These are phyloP conservation scores for Davidsoniella eucalypti DNA, from an alignment of 2,329 filamentous ascomycete species.

Conservation along the genomic window DNA sequence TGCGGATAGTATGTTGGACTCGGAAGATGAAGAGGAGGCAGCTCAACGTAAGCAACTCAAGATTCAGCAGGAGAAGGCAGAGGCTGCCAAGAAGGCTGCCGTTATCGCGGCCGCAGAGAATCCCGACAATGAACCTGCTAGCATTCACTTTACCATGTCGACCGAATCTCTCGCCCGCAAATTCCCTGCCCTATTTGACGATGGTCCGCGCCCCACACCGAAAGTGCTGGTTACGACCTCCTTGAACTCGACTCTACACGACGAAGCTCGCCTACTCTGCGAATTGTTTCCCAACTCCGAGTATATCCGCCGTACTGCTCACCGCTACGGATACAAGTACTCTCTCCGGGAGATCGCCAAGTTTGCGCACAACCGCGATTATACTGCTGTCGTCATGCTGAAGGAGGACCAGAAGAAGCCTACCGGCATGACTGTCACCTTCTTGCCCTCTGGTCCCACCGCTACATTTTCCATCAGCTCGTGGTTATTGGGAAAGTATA, in stretches of 20 bases:
- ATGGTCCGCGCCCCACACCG: conserved; percentile 43
- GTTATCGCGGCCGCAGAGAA: conserved; percentile 45
- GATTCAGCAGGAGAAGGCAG: conserved; percentile 17
- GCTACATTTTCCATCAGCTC: conserved; percentile 86
- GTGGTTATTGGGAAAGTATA: conserved; percentile 73
- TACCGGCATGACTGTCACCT: conserved; percentile 65
- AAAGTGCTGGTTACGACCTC: conserved; percentile 88
- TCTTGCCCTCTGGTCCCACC: conserved; percentile 71
- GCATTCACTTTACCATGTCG: conserved; percentile 12
- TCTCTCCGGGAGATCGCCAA: conserved; percentile 77
- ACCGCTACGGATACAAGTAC: conserved; percentile 79
- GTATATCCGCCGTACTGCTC: conserved; percentile 74
- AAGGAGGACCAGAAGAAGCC: conserved; percentile 82
- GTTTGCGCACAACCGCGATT: conserved; percentile 68
- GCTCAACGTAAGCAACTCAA: conserved; percentile 29
- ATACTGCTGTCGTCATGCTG: conserved; percentile 68
- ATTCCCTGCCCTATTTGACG: conserved; percentile 45
- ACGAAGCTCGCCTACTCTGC: conserved; percentile 62
- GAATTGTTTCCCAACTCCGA: conserved; percentile 70
- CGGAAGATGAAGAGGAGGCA: conserved; percentile 33
- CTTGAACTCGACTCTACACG: conserved; percentile 74
- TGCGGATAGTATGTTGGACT: conserved; percentile 70
- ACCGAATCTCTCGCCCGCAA: conserved; percentile 35
- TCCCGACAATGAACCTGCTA: conserved; percentile 29
- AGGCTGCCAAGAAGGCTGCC: conserved; percentile 4